Evolutionary conservation across 1,284 basidiomycete genomes (phyloP).

Genomic region (Gymnopus androsaceus): DNA sequence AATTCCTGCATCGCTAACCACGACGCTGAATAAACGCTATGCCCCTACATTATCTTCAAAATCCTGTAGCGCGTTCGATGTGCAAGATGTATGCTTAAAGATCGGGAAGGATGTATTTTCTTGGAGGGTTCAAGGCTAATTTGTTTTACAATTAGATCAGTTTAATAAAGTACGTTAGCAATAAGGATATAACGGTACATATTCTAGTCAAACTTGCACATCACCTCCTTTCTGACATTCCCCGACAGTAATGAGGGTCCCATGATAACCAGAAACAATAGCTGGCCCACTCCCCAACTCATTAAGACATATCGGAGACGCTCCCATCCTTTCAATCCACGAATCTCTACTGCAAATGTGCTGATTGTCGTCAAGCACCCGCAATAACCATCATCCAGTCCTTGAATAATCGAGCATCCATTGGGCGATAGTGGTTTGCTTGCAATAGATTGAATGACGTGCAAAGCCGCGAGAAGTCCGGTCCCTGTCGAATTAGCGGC

Average conservation of each 20-base stretch:
- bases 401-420: slow-evolving; percentile 76
- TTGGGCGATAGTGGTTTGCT: slow-evolving; percentile 43
- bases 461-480: slow-evolving; percentile 71
- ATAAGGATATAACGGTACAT: neutral
- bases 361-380: slow-evolving; percentile 94
- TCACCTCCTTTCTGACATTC: slow-evolving; percentile 33
- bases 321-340: slow-evolving; percentile 55
- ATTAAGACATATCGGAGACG: slow-evolving; percentile 69
- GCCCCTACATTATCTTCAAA: slow-evolving; percentile 41
- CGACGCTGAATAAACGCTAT: slow-evolving; percentile 50
- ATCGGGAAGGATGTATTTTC: slow-evolving; percentile 64
- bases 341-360: slow-evolving; percentile 87
- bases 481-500: slow-evolving; percentile 84
- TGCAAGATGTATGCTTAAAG: slow-evolving; percentile 54
- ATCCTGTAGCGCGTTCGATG: slow-evolving; percentile 51
- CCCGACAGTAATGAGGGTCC: slow-evolving; percentile 64
- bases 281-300: slow-evolving; percentile 74
- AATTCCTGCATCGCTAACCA: slow-evolving; percentile 52
- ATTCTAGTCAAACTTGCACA: slow-evolving; percentile 36
- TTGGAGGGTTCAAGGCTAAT: slow-evolving; percentile 42
- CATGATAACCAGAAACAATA: slow-evolving; percentile 74
- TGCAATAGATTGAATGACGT: slow-evolving; percentile 65
- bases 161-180: neutral
- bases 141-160: too few relatives aligned
- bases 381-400: slow-evolving; percentile 89